phyloP scores from a whole-genome alignment of 2,329 filamentous ascomycete genomes.

The Orbilia ellipsospora region DNA sequence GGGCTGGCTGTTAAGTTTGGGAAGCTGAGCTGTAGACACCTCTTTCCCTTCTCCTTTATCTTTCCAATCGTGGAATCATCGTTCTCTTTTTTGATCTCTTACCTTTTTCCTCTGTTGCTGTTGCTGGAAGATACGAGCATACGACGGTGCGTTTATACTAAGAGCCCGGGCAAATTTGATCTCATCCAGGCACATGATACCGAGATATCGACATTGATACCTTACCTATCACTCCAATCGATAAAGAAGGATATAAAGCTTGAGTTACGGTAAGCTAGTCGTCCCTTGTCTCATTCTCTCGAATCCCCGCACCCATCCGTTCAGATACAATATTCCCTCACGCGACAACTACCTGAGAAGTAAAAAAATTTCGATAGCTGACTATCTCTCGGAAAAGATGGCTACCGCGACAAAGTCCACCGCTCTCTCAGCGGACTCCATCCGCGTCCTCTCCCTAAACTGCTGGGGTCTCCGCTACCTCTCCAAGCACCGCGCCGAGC shows the following conservation, averaged over 20 bases:
- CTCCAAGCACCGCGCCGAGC: conserved; percentile 78
- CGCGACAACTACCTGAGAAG: not conserved
- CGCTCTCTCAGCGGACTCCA: conserved; percentile 59
- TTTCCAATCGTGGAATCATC: conserved; percentile 45
- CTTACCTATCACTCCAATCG: conserved; percentile 9
- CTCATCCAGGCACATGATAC: conserved; percentile 37
- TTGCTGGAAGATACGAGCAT: conserved; percentile 8
- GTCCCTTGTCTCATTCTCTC: conserved; percentile 4
- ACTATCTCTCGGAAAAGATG: conserved; percentile 41
- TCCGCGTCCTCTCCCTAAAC: conserved; percentile 89
- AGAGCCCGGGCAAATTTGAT: not conserved
- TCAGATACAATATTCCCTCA: not conserved
- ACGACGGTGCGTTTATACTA: conserved; percentile 16
- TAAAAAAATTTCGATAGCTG: conserved; percentile 18
- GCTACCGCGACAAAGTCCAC: conserved; percentile 5
- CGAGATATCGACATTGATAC: conserved; percentile 16
- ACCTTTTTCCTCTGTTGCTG: not conserved
- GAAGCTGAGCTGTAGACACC: conserved; percentile 37
- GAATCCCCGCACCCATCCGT: conserved; percentile 21
- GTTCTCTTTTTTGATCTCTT: conserved; percentile 13
- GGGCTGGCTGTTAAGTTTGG: conserved; percentile 18
- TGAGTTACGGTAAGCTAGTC: conserved; percentile 15
- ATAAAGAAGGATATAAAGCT: conserved; percentile 36
- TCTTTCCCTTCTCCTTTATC: conserved; percentile 32
- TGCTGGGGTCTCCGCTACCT: conserved; percentile 96